Percentiles rank a stretch among this genome's conserved stretches.
Evolutionary conservation across 2,329 filamentous ascomycete genomes (phyloP).

Genomic region (Coniochaeta sp.): DNA sequence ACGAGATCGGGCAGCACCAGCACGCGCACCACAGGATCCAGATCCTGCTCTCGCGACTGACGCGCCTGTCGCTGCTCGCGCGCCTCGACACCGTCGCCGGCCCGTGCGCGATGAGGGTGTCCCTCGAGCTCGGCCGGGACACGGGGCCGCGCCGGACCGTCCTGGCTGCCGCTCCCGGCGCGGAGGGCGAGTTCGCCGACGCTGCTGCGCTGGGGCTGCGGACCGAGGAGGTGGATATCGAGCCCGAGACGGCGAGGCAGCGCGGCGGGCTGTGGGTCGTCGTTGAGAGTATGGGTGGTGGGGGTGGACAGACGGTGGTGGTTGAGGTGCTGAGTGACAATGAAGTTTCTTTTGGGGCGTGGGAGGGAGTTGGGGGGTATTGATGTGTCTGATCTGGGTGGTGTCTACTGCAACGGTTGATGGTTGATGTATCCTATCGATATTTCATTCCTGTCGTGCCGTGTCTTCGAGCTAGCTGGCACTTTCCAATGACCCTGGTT

Average conservation of each 20-base stretch:
- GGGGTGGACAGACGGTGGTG: constrained; percentile 35
- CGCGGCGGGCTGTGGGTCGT: constrained; percentile 67
- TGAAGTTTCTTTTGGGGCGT: constrained; percentile 28
- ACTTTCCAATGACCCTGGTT: no score
- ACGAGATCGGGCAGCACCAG: constrained; percentile 16
- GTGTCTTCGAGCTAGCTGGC: no score
- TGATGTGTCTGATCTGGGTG: neutral
- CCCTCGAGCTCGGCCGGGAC: constrained; percentile 58
- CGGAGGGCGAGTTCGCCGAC: neutral
- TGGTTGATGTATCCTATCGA: no score
- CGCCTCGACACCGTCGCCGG: constrained; percentile 13
- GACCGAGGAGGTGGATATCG: constrained; percentile 67
- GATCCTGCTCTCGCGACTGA: constrained; percentile 41
- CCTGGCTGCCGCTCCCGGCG: constrained; percentile 48
- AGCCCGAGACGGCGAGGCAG: constrained; percentile 47
- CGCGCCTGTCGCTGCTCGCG: constrained; percentile 51
- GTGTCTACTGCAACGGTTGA: no score
- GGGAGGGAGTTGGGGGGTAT: constrained; percentile 15
- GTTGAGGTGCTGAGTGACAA: constrained; percentile 29
- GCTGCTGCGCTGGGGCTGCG: constrained; percentile 33
- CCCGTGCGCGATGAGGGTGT: constrained; percentile 52
- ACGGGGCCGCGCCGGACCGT: constrained; percentile 60
- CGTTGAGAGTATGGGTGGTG: constrained; percentile 62
- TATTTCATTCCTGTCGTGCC: no score
- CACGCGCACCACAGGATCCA: constrained; percentile 26